Evolutionary conservation across 2,329 filamentous ascomycete genomes (phyloP), one percentile per base, ranked within the genome.

Genomic region (Colletotrichum tofieldiae): DNA sequence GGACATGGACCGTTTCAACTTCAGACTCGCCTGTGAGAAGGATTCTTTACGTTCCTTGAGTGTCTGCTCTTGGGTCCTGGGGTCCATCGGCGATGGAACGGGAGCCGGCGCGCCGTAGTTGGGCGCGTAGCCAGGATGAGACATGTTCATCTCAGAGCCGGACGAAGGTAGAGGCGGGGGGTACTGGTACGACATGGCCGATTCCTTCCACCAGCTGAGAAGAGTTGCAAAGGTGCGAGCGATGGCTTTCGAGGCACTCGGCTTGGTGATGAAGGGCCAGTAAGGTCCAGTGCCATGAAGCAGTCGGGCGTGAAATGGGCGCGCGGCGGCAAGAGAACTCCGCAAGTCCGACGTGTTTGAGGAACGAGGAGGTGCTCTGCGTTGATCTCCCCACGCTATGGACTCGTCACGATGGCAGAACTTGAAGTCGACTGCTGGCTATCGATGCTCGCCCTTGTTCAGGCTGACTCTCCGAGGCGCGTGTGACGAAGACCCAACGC

Each of bases 151-250:
- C 63, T 84, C 83, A 75, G 80, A 76, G 77, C 80, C 81, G 77
- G 80, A 81, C 65, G 80, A 80, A 74, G 84, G 81, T 71, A 83
- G 82, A 74, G 83, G 80, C 49, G 81, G 77, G 58, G 85, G 83
- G 77, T 87, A 88, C 74, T 86, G 85, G 77, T 87, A 86, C 74
- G 86, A 82, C 85, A 88, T 87, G 76, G 81, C 82, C 73, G 81
- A 79, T 78, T 81, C 82, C 80, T 78, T 81, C 82, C 80, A 83
- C 83, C 75, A 75, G 79, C 75, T 74, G 76, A 74, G 77, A 68
- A 65, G 76, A 71, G 65, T 76, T 73, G 73, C 65, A 76, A 74
- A 76, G 78, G 76, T 74, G 77, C 68, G 77, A 75, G 78, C 71
- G 75, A 77, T 75, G 72, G 77, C 74, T 76, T 76, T 76, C 80